Evolutionary conservation across 805 yeast genomes (phyloP).

Genomic region (Cyberlindnera xylosilytica): DNA sequence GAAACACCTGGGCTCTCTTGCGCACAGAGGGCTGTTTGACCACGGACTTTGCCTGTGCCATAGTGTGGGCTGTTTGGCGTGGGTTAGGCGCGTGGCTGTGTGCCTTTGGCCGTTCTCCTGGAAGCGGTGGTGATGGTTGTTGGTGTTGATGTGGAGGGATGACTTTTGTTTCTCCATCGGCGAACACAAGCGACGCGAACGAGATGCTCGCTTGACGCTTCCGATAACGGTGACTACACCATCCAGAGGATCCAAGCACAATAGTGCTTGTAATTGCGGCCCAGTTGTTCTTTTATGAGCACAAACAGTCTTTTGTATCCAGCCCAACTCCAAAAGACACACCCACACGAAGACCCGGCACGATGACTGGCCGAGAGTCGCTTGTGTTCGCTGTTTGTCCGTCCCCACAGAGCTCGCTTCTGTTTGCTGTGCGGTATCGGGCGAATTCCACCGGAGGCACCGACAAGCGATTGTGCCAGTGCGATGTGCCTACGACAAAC

Average conservation of each 20-base stretch:
- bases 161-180: neutral
- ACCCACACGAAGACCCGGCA: no score
- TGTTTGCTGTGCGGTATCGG: no score
- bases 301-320: no score
- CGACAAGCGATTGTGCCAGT: constrained; percentile 9
- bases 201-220: constrained; percentile 1
- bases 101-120: neutral
- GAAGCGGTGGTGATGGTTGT: neutral
- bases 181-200: constrained; percentile 4
- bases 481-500: no score
- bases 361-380: no score
- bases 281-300: no score
- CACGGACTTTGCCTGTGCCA: neutral
- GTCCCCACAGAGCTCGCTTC: no score
- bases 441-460: constrained; percentile 1
- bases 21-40: constrained; percentile 1
- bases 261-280: no score
- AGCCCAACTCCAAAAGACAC: no score
- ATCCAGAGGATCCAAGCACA: no score
- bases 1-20: constrained; percentile 17
- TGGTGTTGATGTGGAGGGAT: constrained; percentile 1
- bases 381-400: no score
- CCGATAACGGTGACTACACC: no score
- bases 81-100: neutral
- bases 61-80: neutral